Evolutionary conservation across 2,329 filamentous ascomycete species (phyloP), one percentile per base, ranked within the genome.

Genomic region (Penicillium sp.): DNA sequence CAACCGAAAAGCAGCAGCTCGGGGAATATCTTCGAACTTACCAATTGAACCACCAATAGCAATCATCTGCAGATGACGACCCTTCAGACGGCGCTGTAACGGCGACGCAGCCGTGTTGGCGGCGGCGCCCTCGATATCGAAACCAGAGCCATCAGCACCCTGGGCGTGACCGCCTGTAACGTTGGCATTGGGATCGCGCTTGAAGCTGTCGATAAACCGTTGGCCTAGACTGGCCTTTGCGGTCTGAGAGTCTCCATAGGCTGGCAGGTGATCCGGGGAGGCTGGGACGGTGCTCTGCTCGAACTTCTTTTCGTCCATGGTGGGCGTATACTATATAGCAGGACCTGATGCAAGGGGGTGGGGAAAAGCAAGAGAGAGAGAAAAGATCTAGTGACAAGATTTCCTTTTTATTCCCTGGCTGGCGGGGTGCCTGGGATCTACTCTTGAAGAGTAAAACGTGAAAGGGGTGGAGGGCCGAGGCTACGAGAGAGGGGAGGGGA

Each of bases 61-160:
- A 78, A 97, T 97, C 93, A 97, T 97, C 77, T 97, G 92, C 68
- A 97, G 69, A 77, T 97, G 93, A 41, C 91, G 82, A 17, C 86
- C 85, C 74, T 95, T 94, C 61, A 96, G 75, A 69, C 85, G 87
- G 65, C 91, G 81, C 44, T 88, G 84, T 44, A 97, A 79, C 7
- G 88, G 85, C 39, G 89, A 87, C 58, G 86, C 81, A 3, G 90
- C 88, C 1, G 90, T 92, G 36, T 79, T 80, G 13, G 75, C 70
- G 1, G 80, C 81, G 1, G 83, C 84, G 47, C 69, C 69, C 66
- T 91, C 87, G 59, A 90, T 75, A 66, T 90, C 80, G 66, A 82
- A 85, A 12, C 78, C 76, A 54, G 78, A 77, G 47, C 80, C 80
- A 71, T 83, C 79, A 6, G 77, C 78, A 46, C 78, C 78, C 13